These are phyloP conservation scores for Saccharomycopsis capsularis DNA, from an alignment of 805 yeast genomes.

Conservation along the genomic window DNA sequence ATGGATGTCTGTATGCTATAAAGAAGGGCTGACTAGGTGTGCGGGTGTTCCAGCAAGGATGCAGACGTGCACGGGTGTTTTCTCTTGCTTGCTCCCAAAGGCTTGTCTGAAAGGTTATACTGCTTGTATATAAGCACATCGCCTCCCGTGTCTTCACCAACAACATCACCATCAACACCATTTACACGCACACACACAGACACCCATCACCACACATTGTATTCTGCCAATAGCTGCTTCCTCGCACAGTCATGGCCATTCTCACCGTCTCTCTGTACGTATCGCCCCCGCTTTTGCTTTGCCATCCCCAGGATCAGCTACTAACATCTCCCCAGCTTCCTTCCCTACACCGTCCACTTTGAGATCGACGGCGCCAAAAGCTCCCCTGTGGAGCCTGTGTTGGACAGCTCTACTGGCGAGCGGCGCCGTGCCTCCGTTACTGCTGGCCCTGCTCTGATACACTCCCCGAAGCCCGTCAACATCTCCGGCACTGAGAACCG, in stretches of 20 bases:
- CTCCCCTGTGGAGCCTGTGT: no score
- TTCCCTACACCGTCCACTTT: conserved; percentile 21
- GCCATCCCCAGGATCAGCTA: background rate
- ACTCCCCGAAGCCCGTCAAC: conserved; percentile 1
- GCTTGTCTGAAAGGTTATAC: background rate
- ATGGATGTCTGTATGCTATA: background rate
- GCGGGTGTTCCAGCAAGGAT: no score
- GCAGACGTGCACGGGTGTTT: no score
- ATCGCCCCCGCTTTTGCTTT: background rate
- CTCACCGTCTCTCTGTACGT: conserved; percentile 19
- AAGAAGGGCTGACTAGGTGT: no score
- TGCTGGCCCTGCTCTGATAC: background rate
- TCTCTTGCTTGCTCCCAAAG: no score
- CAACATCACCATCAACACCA: no score
- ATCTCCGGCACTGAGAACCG: background rate
- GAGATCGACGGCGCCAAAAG: conserved; percentile 5
- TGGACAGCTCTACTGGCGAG: no score
- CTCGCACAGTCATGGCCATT: conserved; percentile 12
- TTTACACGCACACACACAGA: background rate
- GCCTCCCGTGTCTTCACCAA: background rate
- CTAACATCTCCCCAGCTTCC: conserved; percentile 13
- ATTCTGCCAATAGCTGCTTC: background rate
- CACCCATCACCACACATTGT: background rate
- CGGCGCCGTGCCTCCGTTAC: no score
- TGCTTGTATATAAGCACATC: background rate